Evolutionary conservation across 257 asterid genomes (phyloP).

Genomic region (Haberlea rhodopensis): DNA sequence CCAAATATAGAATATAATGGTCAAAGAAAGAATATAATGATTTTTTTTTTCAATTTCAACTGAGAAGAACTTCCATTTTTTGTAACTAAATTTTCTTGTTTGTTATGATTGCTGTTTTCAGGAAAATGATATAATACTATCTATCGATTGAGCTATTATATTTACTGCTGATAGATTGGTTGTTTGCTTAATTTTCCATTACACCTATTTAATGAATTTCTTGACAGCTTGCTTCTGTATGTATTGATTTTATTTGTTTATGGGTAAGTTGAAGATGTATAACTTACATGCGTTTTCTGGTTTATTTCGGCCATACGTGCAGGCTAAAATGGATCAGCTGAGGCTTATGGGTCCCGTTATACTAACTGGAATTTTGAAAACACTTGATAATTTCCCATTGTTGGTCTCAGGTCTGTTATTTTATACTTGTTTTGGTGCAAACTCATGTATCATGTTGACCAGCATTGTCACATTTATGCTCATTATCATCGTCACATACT

Average conservation of each 20-base stretch:
- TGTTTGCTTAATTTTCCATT: background rate
- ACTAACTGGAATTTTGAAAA: conserved; percentile 70
- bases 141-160: conserved; percentile 9
- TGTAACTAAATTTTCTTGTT: background rate
- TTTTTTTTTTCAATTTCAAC: background rate
- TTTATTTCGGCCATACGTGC: conserved; percentile 28
- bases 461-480: conserved; percentile 19
- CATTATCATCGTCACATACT: conserved; percentile 26
- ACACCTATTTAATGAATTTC: background rate
- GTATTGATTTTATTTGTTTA: background rate
- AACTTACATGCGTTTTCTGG: conserved; percentile 17
- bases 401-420: conserved; percentile 59
- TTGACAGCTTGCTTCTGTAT: conserved; percentile 6
- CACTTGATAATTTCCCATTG: conserved; percentile 66
- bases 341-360: conserved; percentile 94
- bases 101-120: conserved; percentile 4
- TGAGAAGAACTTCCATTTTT: background rate
- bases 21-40: background rate
- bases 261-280: conserved; percentile 21
- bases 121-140: conserved; percentile 1
- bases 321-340: conserved; percentile 85
- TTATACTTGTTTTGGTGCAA: conserved; percentile 27
- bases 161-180: background rate
- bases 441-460: conserved; percentile 24
- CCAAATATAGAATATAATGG: background rate